Evolutionary conservation across 352 stramenopile genomes (phyloP), one percentile per base, ranked within the genome.

Genomic region (Phytophthora cactorum): DNA sequence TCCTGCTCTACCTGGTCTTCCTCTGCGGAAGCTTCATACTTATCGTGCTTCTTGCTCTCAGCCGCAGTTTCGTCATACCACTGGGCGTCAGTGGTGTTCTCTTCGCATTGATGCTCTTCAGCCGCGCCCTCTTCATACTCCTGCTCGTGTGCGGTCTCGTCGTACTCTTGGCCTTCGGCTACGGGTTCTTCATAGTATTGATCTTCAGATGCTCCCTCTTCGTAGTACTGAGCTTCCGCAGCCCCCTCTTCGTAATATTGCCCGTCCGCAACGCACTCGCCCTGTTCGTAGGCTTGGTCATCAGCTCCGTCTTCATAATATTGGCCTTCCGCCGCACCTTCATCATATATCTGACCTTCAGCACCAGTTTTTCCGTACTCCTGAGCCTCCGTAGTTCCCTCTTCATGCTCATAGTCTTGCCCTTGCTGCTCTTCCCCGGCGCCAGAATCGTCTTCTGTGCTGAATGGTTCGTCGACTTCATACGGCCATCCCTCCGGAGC

Each of bases 401-500:
- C 41, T 10, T 59, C 54, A 27, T 59, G 59, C 9, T 57, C 51
- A 17, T 60, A 59, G 2, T 69, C 64, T 34, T 41, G 41, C 4
- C 44, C 54, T 59, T 58, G 65, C 34, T 73, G 61, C 1, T 68
- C 51, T 45, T 59, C 68, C 36, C 45, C 66, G n/a, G 34, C 58
- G 2, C 45, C 51, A 46, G 15, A 38, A 29, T 46, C 62, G 22
- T 73, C 68, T 72, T 79, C 84, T 4, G 67, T 57, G 59, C 88
- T 80, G 27, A 90, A 92, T 3, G 82, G 79, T 12, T 81, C 78
- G 52, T 92, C 88, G 14, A 94, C 52, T 54, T 85, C 75, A 57
- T 81, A 86, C 29, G 88, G 86, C 88, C 88, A 96, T 27, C 82
- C 82, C 25, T 93, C 86, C 0, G 88, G 86, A 15, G 84, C 70